Conservation (phyloP, 225 moss, liverwort and hornwort genomes). For the Marchantia polymorpha region DNA sequence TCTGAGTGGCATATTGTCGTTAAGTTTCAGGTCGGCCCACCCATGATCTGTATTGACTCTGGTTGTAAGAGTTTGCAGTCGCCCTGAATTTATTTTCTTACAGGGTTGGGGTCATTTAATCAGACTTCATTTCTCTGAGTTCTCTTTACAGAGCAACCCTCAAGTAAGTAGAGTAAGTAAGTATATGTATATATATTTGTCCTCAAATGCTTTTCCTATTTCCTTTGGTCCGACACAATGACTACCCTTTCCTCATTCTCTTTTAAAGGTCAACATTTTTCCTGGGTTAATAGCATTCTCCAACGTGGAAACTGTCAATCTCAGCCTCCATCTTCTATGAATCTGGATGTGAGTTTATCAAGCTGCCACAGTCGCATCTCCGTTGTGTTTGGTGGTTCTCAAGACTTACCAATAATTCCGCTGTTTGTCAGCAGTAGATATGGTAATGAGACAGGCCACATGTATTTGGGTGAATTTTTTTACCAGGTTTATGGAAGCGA, state of each 20-base stretch:
- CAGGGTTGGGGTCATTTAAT: too few species aligned
- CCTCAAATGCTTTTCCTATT: not conserved
- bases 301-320: not conserved
- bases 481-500: constrained; percentile 69
- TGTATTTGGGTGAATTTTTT: constrained; percentile 2
- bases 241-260: too few species aligned
- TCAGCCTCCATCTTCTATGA: not conserved
- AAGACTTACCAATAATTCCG: not conserved
- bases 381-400: not conserved
- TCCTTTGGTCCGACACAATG: not conserved
- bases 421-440: not conserved
- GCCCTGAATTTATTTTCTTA: too few species aligned
- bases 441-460: not conserved
- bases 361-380: not conserved
- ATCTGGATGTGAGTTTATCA: not conserved
- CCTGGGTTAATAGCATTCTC: not conserved
- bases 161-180: too few species aligned
- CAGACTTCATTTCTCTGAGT: too few species aligned
- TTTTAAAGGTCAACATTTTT: too few species aligned
- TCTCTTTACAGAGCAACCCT: too few species aligned
- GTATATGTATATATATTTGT: not conserved
- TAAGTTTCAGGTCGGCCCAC: too few species aligned
- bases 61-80: too few species aligned
- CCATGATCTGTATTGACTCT: too few species aligned
- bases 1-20: too few species aligned